These are phyloP conservation scores for Aureobasidium pullulans DNA, from an alignment of 2,329 filamentous ascomycete genomes.

Conservation along the genomic window DNA sequence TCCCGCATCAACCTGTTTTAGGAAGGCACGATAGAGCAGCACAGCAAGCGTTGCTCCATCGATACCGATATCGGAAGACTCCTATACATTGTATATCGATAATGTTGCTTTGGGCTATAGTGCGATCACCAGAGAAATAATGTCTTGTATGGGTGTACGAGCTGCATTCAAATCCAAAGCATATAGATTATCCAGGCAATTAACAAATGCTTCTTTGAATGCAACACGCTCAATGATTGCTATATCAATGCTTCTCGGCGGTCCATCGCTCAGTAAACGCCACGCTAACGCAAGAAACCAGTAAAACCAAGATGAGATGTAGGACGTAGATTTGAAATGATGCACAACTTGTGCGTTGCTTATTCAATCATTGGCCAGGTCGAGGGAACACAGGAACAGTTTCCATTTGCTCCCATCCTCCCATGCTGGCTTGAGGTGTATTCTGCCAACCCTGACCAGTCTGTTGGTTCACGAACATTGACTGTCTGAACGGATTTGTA, in stretches of 20 bases:
- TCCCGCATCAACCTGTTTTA: not conserved
- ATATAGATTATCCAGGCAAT: not conserved
- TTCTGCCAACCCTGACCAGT: slow-evolving; percentile 87
- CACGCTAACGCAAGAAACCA: slow-evolving; percentile 12
- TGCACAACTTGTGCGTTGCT: not conserved
- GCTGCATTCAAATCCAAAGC: not conserved
- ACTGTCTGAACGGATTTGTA: slow-evolving; percentile 93
- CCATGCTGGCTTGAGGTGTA: slow-evolving; percentile 66
- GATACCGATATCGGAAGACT: not conserved
- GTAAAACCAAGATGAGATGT: not conserved
- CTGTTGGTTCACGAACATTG: slow-evolving; percentile 78
- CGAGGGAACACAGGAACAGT: slow-evolving; percentile 83
- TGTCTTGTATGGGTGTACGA: too few relatives aligned
- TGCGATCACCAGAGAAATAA: too few relatives aligned
- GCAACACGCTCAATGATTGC: not conserved
- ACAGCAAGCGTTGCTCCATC: not conserved
- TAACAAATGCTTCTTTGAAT: not conserved
- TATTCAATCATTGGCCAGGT: slow-evolving; percentile 44
- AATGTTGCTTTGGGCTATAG: too few relatives aligned
- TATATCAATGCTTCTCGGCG: not conserved
- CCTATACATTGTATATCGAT: not conserved
- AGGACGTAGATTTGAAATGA: not conserved
- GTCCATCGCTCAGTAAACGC: slow-evolving; percentile 2
- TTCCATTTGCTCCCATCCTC: slow-evolving; percentile 66
- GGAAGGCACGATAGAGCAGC: not conserved